Evolutionary conservation across 2,329 filamentous ascomycete genomes (phyloP).

Genomic region (Alternaria tenuissima): DNA sequence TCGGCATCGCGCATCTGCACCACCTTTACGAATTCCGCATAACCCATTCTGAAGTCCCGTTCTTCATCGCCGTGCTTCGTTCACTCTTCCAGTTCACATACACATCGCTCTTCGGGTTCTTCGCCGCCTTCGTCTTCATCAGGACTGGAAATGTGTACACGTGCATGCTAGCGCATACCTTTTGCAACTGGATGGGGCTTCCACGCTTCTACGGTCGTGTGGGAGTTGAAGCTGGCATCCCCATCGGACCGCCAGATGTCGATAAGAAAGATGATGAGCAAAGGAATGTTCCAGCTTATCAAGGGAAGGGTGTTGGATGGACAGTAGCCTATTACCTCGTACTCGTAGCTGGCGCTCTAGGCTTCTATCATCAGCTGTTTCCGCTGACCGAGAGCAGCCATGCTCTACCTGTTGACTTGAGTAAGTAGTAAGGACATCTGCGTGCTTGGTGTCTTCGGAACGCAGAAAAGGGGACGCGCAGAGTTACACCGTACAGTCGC

Average conservation of each 20-base stretch:
- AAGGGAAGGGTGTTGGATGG: slow-evolving; percentile 63
- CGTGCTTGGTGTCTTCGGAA: background rate
- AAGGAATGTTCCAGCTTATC: slow-evolving; percentile 32
- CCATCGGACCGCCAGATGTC: slow-evolving; percentile 47
- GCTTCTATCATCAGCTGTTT: slow-evolving; percentile 77
- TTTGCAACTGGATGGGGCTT: slow-evolving; percentile 93
- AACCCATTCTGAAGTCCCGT: slow-evolving; percentile 75
- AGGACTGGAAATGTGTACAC: slow-evolving; percentile 83
- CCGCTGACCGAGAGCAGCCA: slow-evolving; percentile 71
- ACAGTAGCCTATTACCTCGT: slow-evolving; percentile 81
- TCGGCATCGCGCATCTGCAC: slow-evolving; percentile 91
- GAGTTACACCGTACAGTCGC: background rate
- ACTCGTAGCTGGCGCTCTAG: slow-evolving; percentile 73
- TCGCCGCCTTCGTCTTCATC: slow-evolving; percentile 87
- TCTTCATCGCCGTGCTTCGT: slow-evolving; percentile 70
- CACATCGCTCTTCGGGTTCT: slow-evolving; percentile 92
- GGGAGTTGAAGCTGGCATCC: slow-evolving; percentile 58
- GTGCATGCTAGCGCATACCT: slow-evolving; percentile 78
- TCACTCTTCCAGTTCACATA: slow-evolving; percentile 87
- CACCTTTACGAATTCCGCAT: slow-evolving; percentile 95
- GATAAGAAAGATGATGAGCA: slow-evolving; percentile 51
- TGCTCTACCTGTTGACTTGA: slow-evolving; percentile 53
- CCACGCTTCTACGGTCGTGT: slow-evolving; percentile 86
- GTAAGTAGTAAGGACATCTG: background rate
- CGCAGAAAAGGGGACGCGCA: background rate